phyloP scores from a whole-genome alignment of 495 filamentous ascomycete species.

The Hypoxylon fragiforme region DNA sequence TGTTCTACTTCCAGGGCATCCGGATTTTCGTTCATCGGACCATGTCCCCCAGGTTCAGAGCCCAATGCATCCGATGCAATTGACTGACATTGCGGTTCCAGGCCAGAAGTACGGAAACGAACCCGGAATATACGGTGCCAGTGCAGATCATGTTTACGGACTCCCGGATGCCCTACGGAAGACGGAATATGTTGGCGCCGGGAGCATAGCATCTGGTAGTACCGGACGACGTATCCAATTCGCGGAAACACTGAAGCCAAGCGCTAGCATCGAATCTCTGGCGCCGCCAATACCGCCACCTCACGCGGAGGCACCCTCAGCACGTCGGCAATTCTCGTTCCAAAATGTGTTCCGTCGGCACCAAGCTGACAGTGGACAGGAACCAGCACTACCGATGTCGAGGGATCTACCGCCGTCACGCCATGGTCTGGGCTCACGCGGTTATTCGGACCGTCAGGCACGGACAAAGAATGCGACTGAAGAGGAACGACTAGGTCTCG shows the following conservation, averaged over 20 bases:
- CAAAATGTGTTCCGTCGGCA: conserved; percentile 70
- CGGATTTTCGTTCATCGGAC: conserved; percentile 40
- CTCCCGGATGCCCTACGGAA: conserved; percentile 31
- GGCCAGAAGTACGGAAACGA: conserved; percentile 49
- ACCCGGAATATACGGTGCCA: conserved; percentile 41
- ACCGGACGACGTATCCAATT: conserved; percentile 46
- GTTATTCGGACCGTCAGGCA: conserved; percentile 48
- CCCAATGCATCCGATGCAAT: conserved; percentile 60
- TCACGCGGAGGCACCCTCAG: conserved; percentile 44
- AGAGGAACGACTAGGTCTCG: conserved; percentile 85
- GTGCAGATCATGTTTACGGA: conserved; percentile 34
- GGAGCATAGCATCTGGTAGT: conserved; percentile 38
- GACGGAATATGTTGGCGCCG: conserved; percentile 46
- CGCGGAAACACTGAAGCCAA: conserved; percentile 36
- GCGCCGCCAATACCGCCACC: conserved; percentile 54
- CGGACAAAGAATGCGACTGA: conserved; percentile 67
- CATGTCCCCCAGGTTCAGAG: conserved; percentile 43
- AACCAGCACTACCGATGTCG: conserved; percentile 29
- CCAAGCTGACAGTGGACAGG: conserved; percentile 43
- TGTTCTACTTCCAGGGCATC: conserved; percentile 51
- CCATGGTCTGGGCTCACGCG: conserved; percentile 52
- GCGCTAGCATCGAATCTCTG: conserved; percentile 37
- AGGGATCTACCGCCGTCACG: conserved; percentile 35
- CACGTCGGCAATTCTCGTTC: conserved; percentile 88
- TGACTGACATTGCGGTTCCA: conserved; percentile 63